These are phyloP conservation scores for Lepidium aucheri DNA, from an alignment of 345 rosid genomes.

Conservation along the genomic window DNA sequence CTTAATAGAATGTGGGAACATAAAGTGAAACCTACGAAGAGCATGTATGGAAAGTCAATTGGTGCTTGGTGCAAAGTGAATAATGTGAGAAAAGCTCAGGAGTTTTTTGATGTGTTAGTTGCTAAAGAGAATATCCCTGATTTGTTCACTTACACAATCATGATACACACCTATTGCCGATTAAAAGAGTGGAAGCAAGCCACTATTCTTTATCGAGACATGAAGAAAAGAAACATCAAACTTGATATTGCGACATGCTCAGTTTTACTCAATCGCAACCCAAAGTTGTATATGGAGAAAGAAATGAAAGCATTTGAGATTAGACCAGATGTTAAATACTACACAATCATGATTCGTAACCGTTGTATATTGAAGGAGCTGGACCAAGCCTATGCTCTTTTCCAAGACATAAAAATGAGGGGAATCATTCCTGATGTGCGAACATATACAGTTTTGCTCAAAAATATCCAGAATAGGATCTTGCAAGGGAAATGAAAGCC, in stretches of 20 bases:
- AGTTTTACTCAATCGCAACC: constrained; percentile 36
- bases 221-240: constrained; percentile 44
- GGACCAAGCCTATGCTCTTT: background rate
- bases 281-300: constrained; percentile 24
- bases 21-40: constrained; percentile 32
- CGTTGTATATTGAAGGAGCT: too few relatives aligned
- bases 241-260: constrained; percentile 51
- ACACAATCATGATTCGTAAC: constrained; percentile 16
- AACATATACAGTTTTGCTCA: constrained; percentile 51
- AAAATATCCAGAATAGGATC: constrained; percentile 19
- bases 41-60: constrained; percentile 43
- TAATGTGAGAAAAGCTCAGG: constrained; percentile 35
- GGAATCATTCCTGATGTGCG: constrained; percentile 51
- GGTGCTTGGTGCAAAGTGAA: constrained; percentile 41
- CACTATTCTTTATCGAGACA: constrained; percentile 36
- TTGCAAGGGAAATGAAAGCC: constrained; percentile 38
- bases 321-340: constrained; percentile 46
- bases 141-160: constrained; percentile 45
- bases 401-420: constrained; percentile 18
- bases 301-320: constrained; percentile 42
- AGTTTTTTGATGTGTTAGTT: constrained; percentile 27
- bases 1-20: constrained; percentile 35
- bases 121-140: constrained; percentile 38
- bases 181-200: constrained; percentile 32
- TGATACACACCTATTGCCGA: constrained; percentile 55